Evolutionary conservation across 2,329 filamentous ascomycete species (phyloP).

Genomic region (Ambrosiella xylebori): DNA sequence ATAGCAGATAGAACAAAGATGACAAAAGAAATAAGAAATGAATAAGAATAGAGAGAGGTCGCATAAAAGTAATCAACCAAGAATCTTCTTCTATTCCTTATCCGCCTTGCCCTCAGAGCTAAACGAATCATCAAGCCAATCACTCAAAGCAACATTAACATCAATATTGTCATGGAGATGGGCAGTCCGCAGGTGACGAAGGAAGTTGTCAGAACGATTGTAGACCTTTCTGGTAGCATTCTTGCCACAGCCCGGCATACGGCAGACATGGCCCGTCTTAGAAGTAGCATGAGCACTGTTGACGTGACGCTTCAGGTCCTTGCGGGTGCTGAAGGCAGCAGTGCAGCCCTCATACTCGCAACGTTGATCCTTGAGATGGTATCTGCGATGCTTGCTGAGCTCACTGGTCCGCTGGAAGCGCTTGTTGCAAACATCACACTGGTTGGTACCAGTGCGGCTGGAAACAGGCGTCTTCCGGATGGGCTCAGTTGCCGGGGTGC

Average conservation of each 20-base stretch:
- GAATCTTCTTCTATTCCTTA: background rate
- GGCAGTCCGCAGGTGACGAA: conserved; percentile 16
- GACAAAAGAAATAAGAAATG: background rate
- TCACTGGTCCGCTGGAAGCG: conserved; percentile 9
- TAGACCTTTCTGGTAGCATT: conserved; percentile 16
- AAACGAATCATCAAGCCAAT: conserved; percentile 3
- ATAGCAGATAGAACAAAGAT: background rate
- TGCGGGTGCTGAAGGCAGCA: conserved; percentile 16
- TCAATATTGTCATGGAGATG: conserved; percentile 13
- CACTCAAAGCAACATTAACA: conserved; percentile 7
- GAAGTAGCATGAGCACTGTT: conserved; percentile 13
- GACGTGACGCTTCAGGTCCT: conserved; percentile 17
- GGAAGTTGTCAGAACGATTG: conserved; percentile 18
- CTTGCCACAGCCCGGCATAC: conserved; percentile 17
- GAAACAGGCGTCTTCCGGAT: conserved; percentile 3
- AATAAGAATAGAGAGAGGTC: background rate
- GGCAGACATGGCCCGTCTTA: conserved; percentile 16
- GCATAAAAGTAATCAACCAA: background rate
- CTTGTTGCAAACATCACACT: conserved; percentile 12
- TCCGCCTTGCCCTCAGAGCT: background rate
- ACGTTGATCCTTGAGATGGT: conserved; percentile 16
- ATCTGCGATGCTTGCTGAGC: conserved; percentile 15
- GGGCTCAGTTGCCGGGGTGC: conserved; percentile 5
- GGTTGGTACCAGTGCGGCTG: conserved; percentile 6
- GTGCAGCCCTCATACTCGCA: conserved; percentile 14